These are phyloP conservation scores for Wallacemonas sp. DNA, from an alignment of 208 protist species.

Conservation along the genomic window DNA sequence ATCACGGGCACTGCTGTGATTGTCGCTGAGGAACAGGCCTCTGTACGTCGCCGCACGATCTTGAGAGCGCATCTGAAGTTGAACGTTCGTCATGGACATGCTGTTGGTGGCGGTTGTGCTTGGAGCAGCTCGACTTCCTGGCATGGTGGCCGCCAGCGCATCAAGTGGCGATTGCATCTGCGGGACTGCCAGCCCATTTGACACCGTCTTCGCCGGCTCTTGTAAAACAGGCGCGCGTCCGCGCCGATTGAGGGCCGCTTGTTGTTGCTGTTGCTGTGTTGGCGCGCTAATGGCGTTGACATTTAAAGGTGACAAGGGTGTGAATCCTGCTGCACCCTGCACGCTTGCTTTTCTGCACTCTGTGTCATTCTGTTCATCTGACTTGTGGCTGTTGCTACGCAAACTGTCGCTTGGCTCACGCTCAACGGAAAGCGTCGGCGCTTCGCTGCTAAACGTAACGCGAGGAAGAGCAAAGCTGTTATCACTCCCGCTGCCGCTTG, in stretches of 20 bases:
- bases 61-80: too few species aligned
- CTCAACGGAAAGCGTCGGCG: background rate
- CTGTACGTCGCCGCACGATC: too few species aligned
- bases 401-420: background rate
- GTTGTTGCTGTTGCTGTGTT: background rate
- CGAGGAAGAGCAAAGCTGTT: constrained; percentile 6
- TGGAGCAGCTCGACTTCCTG: background rate
- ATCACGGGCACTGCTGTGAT: constrained; percentile 3
- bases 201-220: constrained; percentile 4
- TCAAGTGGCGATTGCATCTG: background rate
- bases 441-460: constrained; percentile 8
- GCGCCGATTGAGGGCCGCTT: background rate
- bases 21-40: constrained; percentile 10
- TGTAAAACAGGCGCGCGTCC: constrained; percentile 8
- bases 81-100: too few species aligned
- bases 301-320: too few species aligned
- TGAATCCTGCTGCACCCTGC: too few species aligned
- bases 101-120: background rate
- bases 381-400: background rate
- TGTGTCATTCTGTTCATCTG: background rate
- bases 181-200: too few species aligned
- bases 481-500: constrained; percentile 6
- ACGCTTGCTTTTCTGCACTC: background rate
- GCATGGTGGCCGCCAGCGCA: background rate
- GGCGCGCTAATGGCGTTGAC: background rate